Conservation (phyloP, 2,329 filamentous ascomycete species). For the Penicillium sp. region DNA sequence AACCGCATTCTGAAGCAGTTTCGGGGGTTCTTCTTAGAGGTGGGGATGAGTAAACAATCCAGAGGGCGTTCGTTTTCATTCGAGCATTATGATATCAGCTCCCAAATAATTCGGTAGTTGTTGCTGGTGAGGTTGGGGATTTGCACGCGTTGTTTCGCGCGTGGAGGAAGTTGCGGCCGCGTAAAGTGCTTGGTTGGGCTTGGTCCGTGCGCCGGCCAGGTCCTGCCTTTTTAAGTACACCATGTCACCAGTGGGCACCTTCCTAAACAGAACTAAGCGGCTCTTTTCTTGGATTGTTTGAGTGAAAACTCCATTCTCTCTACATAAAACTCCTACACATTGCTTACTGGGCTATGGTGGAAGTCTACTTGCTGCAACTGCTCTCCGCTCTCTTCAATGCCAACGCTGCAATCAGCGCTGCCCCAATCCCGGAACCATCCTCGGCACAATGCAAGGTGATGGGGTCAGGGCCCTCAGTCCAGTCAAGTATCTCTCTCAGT, state of each 20-base stretch:
- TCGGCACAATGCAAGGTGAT: slow-evolving; percentile 13
- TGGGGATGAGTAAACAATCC: too few relatives aligned
- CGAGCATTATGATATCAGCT: not conserved
- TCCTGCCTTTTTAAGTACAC: not conserved
- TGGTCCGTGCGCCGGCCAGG: slow-evolving; percentile 6
- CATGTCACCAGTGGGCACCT: not conserved
- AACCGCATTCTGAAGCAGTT: slow-evolving; percentile 44
- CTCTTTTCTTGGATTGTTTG: not conserved
- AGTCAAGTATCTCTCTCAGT: slow-evolving; percentile 80
- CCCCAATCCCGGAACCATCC: slow-evolving; percentile 18
- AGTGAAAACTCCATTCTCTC: not conserved
- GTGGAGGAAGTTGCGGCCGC: not conserved
- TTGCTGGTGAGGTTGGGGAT: not conserved
- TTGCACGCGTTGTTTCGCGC: too few relatives aligned
- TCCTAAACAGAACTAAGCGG: not conserved
- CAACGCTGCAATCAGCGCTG: slow-evolving; percentile 18
- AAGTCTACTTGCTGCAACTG: not conserved
- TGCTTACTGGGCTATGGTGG: not conserved
- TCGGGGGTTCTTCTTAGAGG: not conserved
- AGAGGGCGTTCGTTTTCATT: too few relatives aligned
- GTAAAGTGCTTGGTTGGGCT: slow-evolving; percentile 1
- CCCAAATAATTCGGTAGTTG: not conserved
- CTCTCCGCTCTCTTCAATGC: slow-evolving; percentile 11
- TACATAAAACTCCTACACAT: not conserved
- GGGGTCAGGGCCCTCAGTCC: slow-evolving; percentile 13